Evolutionary conservation across 2,329 filamentous ascomycete genomes (phyloP).

Genomic region (Delphinella strobiligena): DNA sequence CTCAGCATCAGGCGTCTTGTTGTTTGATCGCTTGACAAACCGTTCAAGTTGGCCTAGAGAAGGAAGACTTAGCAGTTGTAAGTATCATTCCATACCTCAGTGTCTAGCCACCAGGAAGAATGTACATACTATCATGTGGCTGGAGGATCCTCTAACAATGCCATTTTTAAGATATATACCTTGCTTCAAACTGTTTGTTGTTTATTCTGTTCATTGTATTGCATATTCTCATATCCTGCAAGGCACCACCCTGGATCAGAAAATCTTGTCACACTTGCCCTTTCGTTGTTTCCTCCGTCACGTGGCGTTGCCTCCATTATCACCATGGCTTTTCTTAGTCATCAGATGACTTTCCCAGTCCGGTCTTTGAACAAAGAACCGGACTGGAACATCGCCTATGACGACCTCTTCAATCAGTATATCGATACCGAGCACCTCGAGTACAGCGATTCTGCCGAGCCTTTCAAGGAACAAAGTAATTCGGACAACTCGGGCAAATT

Average conservation of each 20-base stretch:
- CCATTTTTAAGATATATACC: constrained; percentile 5
- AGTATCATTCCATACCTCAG: constrained; percentile 7
- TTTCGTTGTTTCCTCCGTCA: background rate
- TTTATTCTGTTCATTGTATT: no score
- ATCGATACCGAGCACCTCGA: constrained; percentile 44
- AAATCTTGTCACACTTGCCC: no score
- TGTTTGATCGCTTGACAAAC: background rate
- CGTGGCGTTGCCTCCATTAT: background rate
- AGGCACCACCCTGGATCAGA: no score
- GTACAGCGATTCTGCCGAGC: constrained; percentile 29
- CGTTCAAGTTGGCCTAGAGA: background rate
- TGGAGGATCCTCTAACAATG: background rate
- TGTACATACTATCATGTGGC: background rate
- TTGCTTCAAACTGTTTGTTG: constrained; percentile 3
- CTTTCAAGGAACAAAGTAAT: constrained; percentile 35
- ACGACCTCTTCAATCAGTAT: constrained; percentile 53
- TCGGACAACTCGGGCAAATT: constrained; percentile 34
- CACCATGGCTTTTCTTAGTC: constrained; percentile 6
- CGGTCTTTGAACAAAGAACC: constrained; percentile 36
- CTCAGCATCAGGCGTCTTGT: no score
- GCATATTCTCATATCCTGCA: no score
- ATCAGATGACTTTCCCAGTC: constrained; percentile 8
- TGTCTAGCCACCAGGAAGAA: constrained; percentile 2
- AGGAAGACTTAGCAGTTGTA: constrained; percentile 1
- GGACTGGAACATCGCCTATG: constrained; percentile 45